These are phyloP conservation scores for Hemileccinum rubropunctum DNA, from an alignment of 768 basidiomycete genomes.

Conservation along the genomic window DNA sequence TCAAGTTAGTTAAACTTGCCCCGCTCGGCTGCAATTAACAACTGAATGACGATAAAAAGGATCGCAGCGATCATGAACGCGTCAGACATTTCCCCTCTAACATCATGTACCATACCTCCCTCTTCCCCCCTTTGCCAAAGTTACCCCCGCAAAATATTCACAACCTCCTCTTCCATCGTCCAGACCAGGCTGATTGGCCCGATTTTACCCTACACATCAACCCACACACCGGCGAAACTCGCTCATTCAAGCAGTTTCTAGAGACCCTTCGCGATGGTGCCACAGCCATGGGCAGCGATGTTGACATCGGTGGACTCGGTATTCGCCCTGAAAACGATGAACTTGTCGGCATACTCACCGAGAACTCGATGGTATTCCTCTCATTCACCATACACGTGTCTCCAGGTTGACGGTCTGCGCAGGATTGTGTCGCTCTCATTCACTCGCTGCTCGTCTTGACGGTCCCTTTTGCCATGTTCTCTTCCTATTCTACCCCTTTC, in stretches of 20 bases:
- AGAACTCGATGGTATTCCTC: constrained; percentile 58
- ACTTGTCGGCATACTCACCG: constrained; percentile 66
- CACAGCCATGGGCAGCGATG: constrained; percentile 51
- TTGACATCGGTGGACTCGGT: constrained; percentile 53
- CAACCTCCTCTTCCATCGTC: constrained; percentile 51
- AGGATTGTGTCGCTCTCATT: constrained; percentile 57
- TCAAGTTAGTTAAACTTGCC: too few species aligned
- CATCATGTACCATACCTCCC: constrained; percentile 56
- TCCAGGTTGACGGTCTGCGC: neutral
- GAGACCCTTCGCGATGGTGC: constrained; percentile 52
- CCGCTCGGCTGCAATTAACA: too few species aligned
- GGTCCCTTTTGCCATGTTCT: constrained; percentile 52
- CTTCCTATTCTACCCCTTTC: constrained; percentile 53
- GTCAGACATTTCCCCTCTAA: neutral
- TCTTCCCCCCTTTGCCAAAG: constrained; percentile 50
- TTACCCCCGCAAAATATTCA: constrained; percentile 53
- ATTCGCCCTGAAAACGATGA: constrained; percentile 46
- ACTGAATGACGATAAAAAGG: too few species aligned
- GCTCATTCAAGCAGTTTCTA: constrained; percentile 48
- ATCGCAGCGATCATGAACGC: neutral
- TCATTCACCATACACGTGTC: neutral
- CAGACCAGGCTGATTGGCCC: constrained; percentile 52
- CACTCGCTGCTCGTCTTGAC: constrained; percentile 48
- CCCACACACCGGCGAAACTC: constrained; percentile 44
- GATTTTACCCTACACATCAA: constrained; percentile 60